Evolutionary conservation across 257 asterid genomes (phyloP).

Genomic region (Nyctanthes arbortristis): DNA sequence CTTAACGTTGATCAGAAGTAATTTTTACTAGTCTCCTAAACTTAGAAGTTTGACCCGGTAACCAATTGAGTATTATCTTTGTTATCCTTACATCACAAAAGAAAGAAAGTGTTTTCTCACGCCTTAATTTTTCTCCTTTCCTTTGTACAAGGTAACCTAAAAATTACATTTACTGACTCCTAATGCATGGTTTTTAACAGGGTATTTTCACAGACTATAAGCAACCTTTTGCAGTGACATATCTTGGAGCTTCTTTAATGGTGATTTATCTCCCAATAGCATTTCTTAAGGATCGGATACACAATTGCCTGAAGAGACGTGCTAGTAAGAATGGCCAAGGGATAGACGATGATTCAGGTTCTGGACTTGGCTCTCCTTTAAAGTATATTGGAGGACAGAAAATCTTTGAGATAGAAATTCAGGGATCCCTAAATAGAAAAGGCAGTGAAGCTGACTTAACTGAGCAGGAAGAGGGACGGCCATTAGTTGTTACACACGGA

Average conservation of each 20-base stretch:
- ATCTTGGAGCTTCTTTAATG: conserved; percentile 95
- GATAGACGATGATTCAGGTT: conserved; percentile 32
- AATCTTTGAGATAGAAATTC: conserved; percentile 68
- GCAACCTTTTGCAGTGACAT: conserved; percentile 98
- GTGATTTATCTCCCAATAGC: conserved; percentile 94
- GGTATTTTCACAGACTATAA: conserved; percentile 87
- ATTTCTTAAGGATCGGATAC: conserved; percentile 72
- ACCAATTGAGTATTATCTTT: conserved; percentile 8
- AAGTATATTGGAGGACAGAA: conserved; percentile 61
- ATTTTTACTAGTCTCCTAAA: neutral
- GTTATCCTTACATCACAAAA: neutral
- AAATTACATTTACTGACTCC: neutral
- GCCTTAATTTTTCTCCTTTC: neutral
- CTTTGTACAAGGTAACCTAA: neutral
- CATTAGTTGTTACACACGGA: conserved; percentile 53
- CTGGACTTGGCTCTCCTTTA: conserved; percentile 53
- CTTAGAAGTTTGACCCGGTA: neutral
- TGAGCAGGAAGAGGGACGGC: conserved; percentile 62
- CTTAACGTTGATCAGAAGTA: neutral
- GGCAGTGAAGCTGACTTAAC: conserved; percentile 58
- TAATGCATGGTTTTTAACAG: conserved; percentile 41
- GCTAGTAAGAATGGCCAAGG: conserved; percentile 37
- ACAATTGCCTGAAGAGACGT: conserved; percentile 51
- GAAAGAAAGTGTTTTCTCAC: neutral
- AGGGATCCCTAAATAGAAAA: conserved; percentile 59